phyloP scores from a whole-genome alignment of 2,329 filamentous ascomycete species.

The Ophiostoma sp. region DNA sequence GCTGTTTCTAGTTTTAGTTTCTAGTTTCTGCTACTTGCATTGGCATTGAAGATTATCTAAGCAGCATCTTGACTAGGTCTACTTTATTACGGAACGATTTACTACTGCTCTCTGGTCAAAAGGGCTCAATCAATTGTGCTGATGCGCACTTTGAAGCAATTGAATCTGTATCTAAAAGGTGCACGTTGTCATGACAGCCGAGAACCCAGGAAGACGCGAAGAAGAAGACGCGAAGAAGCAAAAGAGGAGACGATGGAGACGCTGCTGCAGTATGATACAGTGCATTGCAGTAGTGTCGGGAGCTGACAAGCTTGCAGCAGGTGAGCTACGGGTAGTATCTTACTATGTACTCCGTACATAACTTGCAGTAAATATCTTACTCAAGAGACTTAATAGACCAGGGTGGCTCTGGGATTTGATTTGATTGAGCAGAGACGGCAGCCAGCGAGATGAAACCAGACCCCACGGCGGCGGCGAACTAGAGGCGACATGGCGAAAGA shows the following conservation, averaged over 20 bases:
- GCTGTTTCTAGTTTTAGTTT: neutral
- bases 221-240: neutral
- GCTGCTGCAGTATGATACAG: conserved; percentile 8
- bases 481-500: neutral
- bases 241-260: conserved; percentile 3
- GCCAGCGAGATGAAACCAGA: neutral
- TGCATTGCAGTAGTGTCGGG: conserved; percentile 17
- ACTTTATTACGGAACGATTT: too few relatives aligned
- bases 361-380: neutral
- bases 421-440: neutral
- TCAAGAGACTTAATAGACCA: neutral
- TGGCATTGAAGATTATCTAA: neutral
- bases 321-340: neutral
- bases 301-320: neutral
- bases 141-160: neutral
- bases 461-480: neutral
- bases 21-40: neutral
- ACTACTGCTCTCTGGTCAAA: too few relatives aligned
- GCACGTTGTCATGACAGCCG: neutral
- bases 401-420: conserved; percentile 2
- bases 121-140: neutral
- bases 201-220: neutral
- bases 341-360: neutral
- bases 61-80: neutral
- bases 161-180: neutral